Evolutionary conservation across 345 rosid genomes (phyloP), one percentile per base, ranked within the genome.

Genomic region (Toxicodendron radicans): DNA sequence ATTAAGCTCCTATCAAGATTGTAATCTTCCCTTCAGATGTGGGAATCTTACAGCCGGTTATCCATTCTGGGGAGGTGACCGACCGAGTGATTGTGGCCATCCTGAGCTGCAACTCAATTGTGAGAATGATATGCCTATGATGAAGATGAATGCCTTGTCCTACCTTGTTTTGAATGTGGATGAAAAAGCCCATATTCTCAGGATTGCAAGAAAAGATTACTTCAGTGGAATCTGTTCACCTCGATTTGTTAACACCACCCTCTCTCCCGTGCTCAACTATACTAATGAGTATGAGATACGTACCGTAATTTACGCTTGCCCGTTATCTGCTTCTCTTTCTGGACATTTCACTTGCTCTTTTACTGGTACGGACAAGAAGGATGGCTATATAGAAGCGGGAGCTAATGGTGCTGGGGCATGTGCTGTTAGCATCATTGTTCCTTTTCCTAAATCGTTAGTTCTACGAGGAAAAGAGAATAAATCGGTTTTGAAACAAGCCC

Each of bases 41-140:
- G 54, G 54, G 59, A 56, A n/a, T 2, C 10, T 56, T 21, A n/a
- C 2, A 56, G 59, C 3, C 59, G 9, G 27, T 14, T 51, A n/a
- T 21, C 59, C 30, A 0, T 21, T 18, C 59, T 56, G 27, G 27
- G 27, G 27, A 56, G 27, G 1, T 20, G 9, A 18, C 6, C 11
- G 23, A 20, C 10, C 3, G 59, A n/a, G 27, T n/a, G 43, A 2
- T 13, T 84, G 87, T 16, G 83, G 87, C 68, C 43, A 46, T 62
- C 76, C 84, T 0, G 76, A 46, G 23, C 71, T 79, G 14, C 30
- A 72, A 70, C 80, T 81, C 30, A 12, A 14, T 9, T 84, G 87
- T 8, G 27, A n/a, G 59, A 7, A 56, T 3, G 59, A 21, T 56
- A 6, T 1, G 24, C 9, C 59, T n/a, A n/a, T 7, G 2, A 56